Evolutionary conservation across 495 filamentous ascomycete genomes (phyloP).

Genomic region (Neurospora intermedia): DNA sequence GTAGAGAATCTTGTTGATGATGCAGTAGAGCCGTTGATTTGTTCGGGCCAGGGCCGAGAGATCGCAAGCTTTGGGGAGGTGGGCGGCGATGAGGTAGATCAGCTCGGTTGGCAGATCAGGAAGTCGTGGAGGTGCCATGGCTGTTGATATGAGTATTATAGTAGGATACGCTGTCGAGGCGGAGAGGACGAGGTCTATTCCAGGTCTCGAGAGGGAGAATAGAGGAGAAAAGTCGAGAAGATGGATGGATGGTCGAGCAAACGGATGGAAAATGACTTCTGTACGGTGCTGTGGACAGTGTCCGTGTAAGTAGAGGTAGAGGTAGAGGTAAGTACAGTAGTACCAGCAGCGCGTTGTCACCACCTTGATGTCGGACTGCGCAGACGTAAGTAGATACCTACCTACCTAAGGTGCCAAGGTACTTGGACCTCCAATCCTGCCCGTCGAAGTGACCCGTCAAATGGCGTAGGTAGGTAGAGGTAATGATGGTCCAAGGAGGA

Average conservation of each 20-base stretch:
- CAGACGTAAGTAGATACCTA: no score
- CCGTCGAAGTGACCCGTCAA: neutral
- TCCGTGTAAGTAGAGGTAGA: neutral
- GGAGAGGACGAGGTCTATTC: neutral
- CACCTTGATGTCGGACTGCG: no score
- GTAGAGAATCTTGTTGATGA: neutral
- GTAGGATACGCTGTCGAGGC: neutral
- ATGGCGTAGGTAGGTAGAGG: neutral
- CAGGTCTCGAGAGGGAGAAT: neutral
- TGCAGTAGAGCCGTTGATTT: neutral
- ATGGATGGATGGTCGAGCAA: neutral
- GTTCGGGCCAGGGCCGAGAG: neutral
- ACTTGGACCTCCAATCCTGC: no score
- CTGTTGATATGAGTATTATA: neutral
- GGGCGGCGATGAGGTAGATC: neutral
- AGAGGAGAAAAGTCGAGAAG: neutral
- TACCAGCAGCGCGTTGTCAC: no score
- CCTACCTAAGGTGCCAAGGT: no score
- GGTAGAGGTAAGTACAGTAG: neutral
- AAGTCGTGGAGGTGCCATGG: neutral
- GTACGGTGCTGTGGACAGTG: neutral
- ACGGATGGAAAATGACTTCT: neutral
- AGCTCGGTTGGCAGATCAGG: neutral
- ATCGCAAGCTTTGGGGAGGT: neutral
- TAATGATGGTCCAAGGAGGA: neutral